These are phyloP conservation scores for Lasiodiplodia theobromae DNA, from an alignment of 2,329 filamentous ascomycete species.

Conservation along the genomic window DNA sequence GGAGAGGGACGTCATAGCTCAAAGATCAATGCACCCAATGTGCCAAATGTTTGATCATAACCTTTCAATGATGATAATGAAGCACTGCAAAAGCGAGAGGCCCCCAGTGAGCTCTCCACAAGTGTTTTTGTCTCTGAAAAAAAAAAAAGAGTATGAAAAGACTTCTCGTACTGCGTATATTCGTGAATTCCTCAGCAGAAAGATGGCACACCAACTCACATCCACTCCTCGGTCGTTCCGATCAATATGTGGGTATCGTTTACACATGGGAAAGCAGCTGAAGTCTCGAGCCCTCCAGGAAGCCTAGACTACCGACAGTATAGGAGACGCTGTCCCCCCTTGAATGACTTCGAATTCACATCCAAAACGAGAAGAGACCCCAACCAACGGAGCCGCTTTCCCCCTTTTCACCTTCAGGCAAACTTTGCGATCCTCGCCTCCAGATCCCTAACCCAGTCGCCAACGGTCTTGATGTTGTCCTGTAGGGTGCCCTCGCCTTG, in stretches of 20 bases:
- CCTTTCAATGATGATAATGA: background rate
- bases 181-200: background rate
- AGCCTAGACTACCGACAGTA: background rate
- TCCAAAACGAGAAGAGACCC: background rate
- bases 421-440: constrained; percentile 73
- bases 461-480: constrained; percentile 83
- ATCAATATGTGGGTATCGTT: constrained; percentile 22
- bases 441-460: constrained; percentile 86
- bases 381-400: background rate
- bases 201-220: background rate
- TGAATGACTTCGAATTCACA: background rate
- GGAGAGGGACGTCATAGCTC: background rate
- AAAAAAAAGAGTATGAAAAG: too few species aligned
- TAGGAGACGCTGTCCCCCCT: background rate
- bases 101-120: background rate
- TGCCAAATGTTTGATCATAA: background rate
- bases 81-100: background rate
- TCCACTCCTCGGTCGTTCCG: constrained; percentile 1
- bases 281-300: background rate
- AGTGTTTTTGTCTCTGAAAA: background rate
- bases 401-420: constrained; percentile 12
- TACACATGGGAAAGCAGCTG: constrained; percentile 15
- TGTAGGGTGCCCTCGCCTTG: constrained; percentile 74
- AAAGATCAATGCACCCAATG: background rate
- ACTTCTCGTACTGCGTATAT: background rate